Percentiles rank a stretch among this genome's conserved stretches.
These are phyloP conservation scores for Voacanga thouarsii DNA, from an alignment of 257 asterid species.

Conservation along the genomic window DNA sequence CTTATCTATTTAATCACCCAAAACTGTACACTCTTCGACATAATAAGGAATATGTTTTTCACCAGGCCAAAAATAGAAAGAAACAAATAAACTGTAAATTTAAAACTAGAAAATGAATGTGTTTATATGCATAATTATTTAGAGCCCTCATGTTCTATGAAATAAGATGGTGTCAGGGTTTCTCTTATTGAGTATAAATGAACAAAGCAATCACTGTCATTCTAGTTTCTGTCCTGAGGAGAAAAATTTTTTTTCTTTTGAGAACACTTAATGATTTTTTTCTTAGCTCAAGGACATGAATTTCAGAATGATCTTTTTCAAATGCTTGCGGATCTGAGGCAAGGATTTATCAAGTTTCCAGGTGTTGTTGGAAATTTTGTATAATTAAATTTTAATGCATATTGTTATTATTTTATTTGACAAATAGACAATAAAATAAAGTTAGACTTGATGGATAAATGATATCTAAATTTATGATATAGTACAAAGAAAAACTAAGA, in stretches of 20 bases:
- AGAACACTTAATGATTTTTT: not conserved
- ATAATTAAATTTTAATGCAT: not conserved
- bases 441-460: not conserved
- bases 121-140: not conserved
- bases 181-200: no score
- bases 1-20: not conserved
- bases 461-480: not conserved
- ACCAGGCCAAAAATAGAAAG: not conserved
- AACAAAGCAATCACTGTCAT: not conserved
- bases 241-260: not conserved
- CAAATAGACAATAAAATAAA: not conserved
- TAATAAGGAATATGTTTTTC: not conserved
- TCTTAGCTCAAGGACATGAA: constrained; percentile 74
- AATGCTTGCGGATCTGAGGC: constrained; percentile 61
- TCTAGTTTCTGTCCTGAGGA: not conserved
- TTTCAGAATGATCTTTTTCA: constrained; percentile 80
- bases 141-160: not conserved
- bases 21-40: not conserved
- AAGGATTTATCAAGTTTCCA: constrained; percentile 89
- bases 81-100: not conserved
- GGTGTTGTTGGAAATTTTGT: constrained; percentile 31
- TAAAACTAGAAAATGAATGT: not conserved
- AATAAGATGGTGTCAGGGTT: not conserved
- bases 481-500: not conserved
- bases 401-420: not conserved